These are phyloP conservation scores for Clitocybe nebularis DNA, from an alignment of 1,284 basidiomycete species.

Conservation along the genomic window DNA sequence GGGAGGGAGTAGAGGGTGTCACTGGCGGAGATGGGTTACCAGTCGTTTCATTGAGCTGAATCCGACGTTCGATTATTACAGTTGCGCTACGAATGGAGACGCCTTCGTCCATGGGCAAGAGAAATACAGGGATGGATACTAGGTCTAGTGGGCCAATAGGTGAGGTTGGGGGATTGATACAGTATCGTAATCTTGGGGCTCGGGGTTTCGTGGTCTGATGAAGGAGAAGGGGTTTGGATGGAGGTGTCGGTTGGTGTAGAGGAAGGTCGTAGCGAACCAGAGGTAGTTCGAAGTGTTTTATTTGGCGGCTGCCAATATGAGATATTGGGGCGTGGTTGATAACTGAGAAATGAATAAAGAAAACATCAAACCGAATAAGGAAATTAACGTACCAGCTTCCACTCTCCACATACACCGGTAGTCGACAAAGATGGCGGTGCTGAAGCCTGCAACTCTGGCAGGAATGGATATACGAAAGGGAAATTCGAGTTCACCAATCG, in stretches of 20 bases:
- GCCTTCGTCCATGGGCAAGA: slow-evolving; percentile 43
- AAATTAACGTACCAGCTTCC: slow-evolving; percentile 62
- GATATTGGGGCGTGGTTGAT: slow-evolving; percentile 61
- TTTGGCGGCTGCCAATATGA: slow-evolving; percentile 61
- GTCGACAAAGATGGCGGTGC: slow-evolving; percentile 68
- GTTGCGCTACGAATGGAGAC: slow-evolving; percentile 52
- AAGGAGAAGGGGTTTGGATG: slow-evolving; percentile 30
- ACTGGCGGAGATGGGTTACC: slow-evolving; percentile 22
- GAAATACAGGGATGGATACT: slow-evolving; percentile 47
- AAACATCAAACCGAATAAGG: slow-evolving; percentile 12
- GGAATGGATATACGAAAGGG: slow-evolving; percentile 72
- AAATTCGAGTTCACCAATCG: slow-evolving; percentile 59
- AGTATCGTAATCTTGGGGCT: slow-evolving; percentile 46
- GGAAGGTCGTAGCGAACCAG: slow-evolving; percentile 64
- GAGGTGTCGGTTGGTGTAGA: slow-evolving; percentile 28
- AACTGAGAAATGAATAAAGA: slow-evolving; percentile 34
- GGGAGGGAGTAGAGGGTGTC: slow-evolving; percentile 17
- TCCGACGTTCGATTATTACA: slow-evolving; percentile 53
- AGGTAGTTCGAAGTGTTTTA: slow-evolving; percentile 65
- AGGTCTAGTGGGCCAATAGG: slow-evolving; percentile 57
- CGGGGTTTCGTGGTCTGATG: slow-evolving; percentile 41
- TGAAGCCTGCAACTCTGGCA: slow-evolving; percentile 57
- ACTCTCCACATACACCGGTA: slow-evolving; percentile 79
- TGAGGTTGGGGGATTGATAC: slow-evolving; percentile 38
- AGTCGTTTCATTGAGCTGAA: slow-evolving; percentile 39